Conservation (phyloP, 2,329 filamentous ascomycete species). For the Penicillium griseofulvum region DNA sequence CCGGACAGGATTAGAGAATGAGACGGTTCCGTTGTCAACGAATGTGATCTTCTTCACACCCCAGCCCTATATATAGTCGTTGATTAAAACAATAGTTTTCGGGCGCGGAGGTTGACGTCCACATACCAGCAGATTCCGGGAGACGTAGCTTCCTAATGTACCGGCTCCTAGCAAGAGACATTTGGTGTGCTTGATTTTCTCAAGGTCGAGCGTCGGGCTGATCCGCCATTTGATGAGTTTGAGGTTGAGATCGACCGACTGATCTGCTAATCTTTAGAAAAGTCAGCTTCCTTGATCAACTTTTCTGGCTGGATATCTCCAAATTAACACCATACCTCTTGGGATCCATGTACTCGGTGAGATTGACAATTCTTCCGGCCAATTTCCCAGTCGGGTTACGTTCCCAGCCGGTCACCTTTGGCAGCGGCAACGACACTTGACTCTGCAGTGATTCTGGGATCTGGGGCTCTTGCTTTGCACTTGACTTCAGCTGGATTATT, state of each 20-base stretch:
- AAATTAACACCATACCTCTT: slow-evolving; percentile 46
- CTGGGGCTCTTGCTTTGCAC: slow-evolving; percentile 32
- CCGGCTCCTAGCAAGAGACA: slow-evolving; percentile 90
- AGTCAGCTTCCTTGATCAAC: neutral
- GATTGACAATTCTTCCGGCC: slow-evolving; percentile 71
- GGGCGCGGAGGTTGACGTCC: neutral
- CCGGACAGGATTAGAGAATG: slow-evolving; percentile 92
- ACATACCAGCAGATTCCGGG: slow-evolving; percentile 71
- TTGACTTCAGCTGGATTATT: slow-evolving; percentile 62
- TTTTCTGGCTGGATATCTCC: neutral
- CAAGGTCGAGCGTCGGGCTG: slow-evolving; percentile 80
- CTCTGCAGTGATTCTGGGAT: slow-evolving; percentile 9
- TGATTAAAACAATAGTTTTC: slow-evolving; percentile 5
- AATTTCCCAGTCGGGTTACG: slow-evolving; percentile 76
- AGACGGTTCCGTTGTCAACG: slow-evolving; percentile 88
- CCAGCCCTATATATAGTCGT: slow-evolving; percentile 61
- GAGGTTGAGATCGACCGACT: slow-evolving; percentile 91
- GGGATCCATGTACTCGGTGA: slow-evolving; percentile 93
- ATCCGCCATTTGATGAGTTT: slow-evolving; percentile 99
- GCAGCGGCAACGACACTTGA: slow-evolving; percentile 51
- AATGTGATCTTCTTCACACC: slow-evolving; percentile 94
- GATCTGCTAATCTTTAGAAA: slow-evolving; percentile 67
- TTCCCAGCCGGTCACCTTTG: slow-evolving; percentile 95
- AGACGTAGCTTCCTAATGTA: slow-evolving; percentile 90
- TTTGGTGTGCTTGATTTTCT: slow-evolving; percentile 82